Evolutionary conservation across 306 rosid genomes (phyloP).

Genomic region (cucumber (Cucumis sativus)): DNA sequence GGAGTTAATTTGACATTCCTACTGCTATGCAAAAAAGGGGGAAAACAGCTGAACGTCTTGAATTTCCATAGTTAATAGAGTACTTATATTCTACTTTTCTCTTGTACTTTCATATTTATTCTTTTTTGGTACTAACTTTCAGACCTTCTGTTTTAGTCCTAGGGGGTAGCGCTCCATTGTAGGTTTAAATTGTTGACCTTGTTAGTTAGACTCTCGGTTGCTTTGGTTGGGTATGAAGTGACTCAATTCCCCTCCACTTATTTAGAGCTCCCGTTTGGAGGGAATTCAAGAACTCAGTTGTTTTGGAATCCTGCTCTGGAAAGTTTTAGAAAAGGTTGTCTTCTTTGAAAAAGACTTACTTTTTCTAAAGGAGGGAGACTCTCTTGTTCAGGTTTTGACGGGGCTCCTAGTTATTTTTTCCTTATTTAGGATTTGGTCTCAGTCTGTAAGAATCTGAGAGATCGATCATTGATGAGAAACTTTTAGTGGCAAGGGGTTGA

Average conservation of each 20-base stretch:
- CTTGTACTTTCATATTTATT: not conserved
- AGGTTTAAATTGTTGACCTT: too few relatives aligned
- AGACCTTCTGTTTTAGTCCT: not conserved
- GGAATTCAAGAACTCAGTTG: not conserved
- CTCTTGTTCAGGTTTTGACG: not conserved
- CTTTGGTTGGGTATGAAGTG: too few relatives aligned
- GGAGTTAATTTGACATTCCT: not conserved
- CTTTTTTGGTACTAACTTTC: not conserved
- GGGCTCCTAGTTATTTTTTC: not conserved
- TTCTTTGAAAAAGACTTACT: not conserved
- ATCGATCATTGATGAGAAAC: not conserved
- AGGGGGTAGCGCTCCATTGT: too few relatives aligned
- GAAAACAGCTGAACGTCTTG: not conserved
- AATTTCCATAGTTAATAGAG: not conserved
- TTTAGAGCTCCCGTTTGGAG: not conserved
- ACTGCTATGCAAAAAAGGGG: not conserved
- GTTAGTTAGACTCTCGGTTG: too few relatives aligned
- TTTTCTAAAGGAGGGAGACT: not conserved
- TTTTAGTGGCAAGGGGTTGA: not conserved
- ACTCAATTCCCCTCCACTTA: not conserved
- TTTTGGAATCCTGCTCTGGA: not conserved
- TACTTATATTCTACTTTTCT: not conserved
- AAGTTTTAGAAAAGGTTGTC: not conserved
- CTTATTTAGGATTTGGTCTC: not conserved
- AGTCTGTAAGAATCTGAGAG: not conserved